Base-by-base conservation (phyloP, 192 early-diverging fungal species). In the Nowakowskiella sp. region DNA sequence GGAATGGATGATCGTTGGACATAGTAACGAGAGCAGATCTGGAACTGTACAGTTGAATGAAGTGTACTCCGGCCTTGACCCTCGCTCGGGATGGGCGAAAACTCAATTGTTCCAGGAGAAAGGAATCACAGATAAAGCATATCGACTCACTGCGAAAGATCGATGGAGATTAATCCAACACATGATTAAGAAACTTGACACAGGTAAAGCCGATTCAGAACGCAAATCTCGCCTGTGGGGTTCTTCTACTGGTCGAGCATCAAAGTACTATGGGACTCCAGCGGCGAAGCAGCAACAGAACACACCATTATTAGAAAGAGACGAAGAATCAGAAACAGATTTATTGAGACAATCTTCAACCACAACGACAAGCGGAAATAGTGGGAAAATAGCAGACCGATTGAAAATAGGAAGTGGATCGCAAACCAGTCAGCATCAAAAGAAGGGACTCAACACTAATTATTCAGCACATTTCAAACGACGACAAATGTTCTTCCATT, bases 1-100 rank as follows among this genome's bases (percentile, higher is more conserved):
- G 19, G 75, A 71, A 46, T 82, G 80, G 80, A 57, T 80, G 13
- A 64, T 82, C 27, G 78, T 78, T 21, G 77, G 78, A 4, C 76
- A 76, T 48, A 45, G 67, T 22, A 25, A 16, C 4, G 51, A 31
- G 21, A 72, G 79, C 28, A 30, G 47, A 8, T 27, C 70, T 8
- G 16, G 44, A 2, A 49, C 58, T 31, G 59, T 81, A 4, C 47
- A 58, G 27, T 62, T 82, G 3, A 39, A 44, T 8, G 75, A 82
- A 55, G 65, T 29, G n/a, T 82, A 68, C 60, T 58, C 65, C 6
- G 57, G 57, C 8, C 58, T 71, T 26, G 80, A 82, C 58, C 80
- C 80, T 10, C 42, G 80, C 27, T 70, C 68, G 4, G 65, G 72
- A 6, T 82, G 82, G 82, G 73, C 76, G 0, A 51, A 68, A 34